These are phyloP conservation scores for Leccinum subgranulosum DNA, from an alignment of 768 basidiomycete genomes.

Conservation along the genomic window DNA sequence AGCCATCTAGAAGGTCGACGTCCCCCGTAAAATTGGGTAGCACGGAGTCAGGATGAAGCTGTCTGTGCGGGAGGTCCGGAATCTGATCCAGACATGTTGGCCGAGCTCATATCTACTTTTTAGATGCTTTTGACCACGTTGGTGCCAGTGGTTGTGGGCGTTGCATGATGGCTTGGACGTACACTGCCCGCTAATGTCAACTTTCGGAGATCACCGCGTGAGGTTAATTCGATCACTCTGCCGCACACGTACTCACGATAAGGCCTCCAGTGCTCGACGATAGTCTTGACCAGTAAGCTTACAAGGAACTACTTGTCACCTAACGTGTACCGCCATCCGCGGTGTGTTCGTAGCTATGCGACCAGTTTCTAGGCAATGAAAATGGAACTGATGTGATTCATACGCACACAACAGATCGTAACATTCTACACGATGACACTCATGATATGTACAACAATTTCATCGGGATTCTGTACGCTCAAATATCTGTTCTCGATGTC, in stretches of 20 bases:
- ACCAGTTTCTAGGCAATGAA: neutral
- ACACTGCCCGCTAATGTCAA: neutral
- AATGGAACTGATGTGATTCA: neutral
- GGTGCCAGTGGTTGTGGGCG: neutral
- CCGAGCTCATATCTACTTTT: neutral
- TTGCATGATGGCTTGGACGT: neutral
- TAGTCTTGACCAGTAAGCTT: too few relatives aligned
- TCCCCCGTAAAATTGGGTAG: constrained; percentile 39
- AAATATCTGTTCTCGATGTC: too few relatives aligned
- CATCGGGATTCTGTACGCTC: neutral
- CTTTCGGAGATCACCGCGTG: neutral
- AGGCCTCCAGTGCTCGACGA: neutral
- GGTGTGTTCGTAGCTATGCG: neutral
- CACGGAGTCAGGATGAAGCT: constrained; percentile 39
- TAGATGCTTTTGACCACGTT: neutral
- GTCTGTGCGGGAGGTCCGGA: constrained; percentile 36
- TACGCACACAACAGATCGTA: neutral
- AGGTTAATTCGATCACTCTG: neutral
- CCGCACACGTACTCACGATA: neutral
- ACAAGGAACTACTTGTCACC: too few relatives aligned
- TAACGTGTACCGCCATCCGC: too few relatives aligned
- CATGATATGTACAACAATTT: neutral
- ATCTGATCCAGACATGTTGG: neutral
- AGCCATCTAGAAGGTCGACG: constrained; percentile 39
- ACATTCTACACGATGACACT: neutral